Evolutionary conservation across 2,329 filamentous ascomycete genomes (phyloP).

Genomic region (Paraphoma sp.): DNA sequence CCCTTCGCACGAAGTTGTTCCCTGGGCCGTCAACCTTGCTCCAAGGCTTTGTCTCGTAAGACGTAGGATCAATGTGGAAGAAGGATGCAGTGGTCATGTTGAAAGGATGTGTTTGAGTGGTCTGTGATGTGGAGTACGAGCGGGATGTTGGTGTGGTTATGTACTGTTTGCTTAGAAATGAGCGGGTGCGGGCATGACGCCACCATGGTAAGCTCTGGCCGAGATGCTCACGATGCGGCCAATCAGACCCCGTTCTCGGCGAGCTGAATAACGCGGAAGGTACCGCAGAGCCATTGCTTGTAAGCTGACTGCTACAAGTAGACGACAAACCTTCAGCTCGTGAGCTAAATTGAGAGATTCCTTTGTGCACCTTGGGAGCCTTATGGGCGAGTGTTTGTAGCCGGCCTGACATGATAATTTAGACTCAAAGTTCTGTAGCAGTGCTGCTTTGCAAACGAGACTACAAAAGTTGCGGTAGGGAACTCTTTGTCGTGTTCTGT

Average conservation of each 20-base stretch:
- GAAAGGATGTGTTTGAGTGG: constrained; percentile 2
- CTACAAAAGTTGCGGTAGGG: no score
- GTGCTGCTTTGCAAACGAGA: no score
- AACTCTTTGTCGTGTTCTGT: no score
- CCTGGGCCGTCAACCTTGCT: constrained; percentile 68
- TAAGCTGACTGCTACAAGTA: neutral
- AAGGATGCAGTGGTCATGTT: constrained; percentile 66
- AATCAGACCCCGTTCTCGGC: constrained; percentile 17
- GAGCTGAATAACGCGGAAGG: neutral
- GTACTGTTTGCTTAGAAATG: constrained; percentile 32
- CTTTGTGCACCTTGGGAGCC: neutral
- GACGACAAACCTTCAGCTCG: neutral
- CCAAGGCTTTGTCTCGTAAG: constrained; percentile 65
- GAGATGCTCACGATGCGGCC: constrained; percentile 15
- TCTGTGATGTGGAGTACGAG: neutral
- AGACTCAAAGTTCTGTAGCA: no score
- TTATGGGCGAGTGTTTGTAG: neutral
- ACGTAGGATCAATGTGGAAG: constrained; percentile 65
- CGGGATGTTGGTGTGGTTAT: constrained; percentile 8
- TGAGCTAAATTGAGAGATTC: neutral
- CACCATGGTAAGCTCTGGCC: constrained; percentile 15
- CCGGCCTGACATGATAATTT: neutral
- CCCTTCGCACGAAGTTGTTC: constrained; percentile 59
- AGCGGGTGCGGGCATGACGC: constrained; percentile 19
- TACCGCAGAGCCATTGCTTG: neutral